phyloP scores from a whole-genome alignment of 306 rosid genomes.

The Cercis canadensis region DNA sequence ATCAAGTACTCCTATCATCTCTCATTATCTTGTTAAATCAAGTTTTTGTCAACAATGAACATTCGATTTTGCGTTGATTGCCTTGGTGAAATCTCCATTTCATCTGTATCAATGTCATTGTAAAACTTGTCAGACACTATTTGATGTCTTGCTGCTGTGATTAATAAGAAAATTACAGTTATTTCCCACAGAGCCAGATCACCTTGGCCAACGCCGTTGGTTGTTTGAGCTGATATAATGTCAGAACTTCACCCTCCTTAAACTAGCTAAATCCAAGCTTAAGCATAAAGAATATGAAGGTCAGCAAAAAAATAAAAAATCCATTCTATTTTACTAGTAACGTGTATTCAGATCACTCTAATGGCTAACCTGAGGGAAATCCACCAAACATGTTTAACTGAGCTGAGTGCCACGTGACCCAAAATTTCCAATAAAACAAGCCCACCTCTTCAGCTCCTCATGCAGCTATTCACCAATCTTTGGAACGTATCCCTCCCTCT shows the following conservation, averaged over 20 bases:
- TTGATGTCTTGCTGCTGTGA: conserved; percentile 17
- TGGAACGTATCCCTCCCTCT: conserved; percentile 81
- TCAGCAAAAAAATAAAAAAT: conserved; percentile 16
- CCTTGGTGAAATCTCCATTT: conserved; percentile 7
- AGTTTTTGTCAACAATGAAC: conserved; percentile 5
- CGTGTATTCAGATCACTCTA: conserved; percentile 23
- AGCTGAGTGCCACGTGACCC: conserved; percentile 13
- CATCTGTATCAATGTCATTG: conserved; percentile 2
- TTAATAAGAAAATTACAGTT: conserved; percentile 10
- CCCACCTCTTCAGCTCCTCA: conserved; percentile 20
- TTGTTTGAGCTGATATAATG: neutral
- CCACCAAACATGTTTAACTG: conserved; percentile 21
- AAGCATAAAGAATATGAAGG: conserved; percentile 14
- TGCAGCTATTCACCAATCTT: conserved; percentile 46
- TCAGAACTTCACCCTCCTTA: conserved; percentile 14
- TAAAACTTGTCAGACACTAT: conserved; percentile 18
- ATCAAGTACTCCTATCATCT: conserved; percentile 3
- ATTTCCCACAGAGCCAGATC: conserved; percentile 24
- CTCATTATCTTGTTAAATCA: neutral
- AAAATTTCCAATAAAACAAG: conserved; percentile 26
- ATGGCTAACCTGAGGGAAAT: conserved; percentile 18
- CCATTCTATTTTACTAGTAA: neutral
- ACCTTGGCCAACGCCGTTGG: neutral
- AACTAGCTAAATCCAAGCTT: conserved; percentile 18
- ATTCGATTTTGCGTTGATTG: conserved; percentile 1